Conservation (phyloP, 2,329 filamentous ascomycete species). For the Chaetomium sp. region DNA sequence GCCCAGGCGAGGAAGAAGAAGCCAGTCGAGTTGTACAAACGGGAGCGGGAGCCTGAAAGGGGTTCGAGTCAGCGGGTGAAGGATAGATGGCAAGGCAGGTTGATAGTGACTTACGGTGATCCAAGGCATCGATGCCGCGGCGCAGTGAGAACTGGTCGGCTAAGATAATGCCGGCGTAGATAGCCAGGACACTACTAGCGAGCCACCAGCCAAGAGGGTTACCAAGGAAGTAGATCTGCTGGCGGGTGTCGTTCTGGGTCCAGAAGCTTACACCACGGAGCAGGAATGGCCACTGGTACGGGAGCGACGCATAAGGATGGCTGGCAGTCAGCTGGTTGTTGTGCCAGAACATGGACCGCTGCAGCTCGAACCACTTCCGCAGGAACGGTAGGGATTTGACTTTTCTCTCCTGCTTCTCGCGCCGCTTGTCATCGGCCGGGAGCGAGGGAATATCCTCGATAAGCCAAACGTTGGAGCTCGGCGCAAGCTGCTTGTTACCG, state of each 20-base stretch:
- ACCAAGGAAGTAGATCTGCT: constrained; percentile 98
- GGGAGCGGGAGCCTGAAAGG: constrained; percentile 70
- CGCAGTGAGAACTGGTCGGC: constrained; percentile 92
- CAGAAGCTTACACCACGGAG: constrained; percentile 97
- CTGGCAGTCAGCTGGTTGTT: constrained; percentile 97
- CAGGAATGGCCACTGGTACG: constrained; percentile 97
- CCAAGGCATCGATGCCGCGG: constrained; percentile 86
- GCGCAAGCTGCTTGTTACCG: constrained; percentile 90
- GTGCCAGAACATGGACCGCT: constrained; percentile 98
- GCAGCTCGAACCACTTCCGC: constrained; percentile 91
- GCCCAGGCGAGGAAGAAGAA: constrained; percentile 99
- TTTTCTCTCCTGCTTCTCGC: constrained; percentile 67
- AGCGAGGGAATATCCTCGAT: constrained; percentile 87
- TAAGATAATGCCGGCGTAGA: constrained; percentile 84
- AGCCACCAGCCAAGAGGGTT: constrained; percentile 99
- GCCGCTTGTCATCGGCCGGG: constrained; percentile 62
- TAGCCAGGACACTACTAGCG: constrained; percentile 81
- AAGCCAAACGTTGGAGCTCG: constrained; percentile 90
- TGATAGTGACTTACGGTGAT: constrained; percentile 66
- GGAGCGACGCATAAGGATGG: constrained; percentile 90
- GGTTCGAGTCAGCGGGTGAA: constrained; percentile 30
- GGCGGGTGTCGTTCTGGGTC: constrained; percentile 89
- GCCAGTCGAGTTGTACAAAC: constrained; percentile 95
- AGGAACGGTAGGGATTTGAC: constrained; percentile 83
- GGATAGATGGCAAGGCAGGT: neutral